Percentiles rank a stretch among this genome's conserved stretches.
Evolutionary conservation across 2,329 filamentous ascomycete species (phyloP).

Genomic region (Cadophora luteo-olivacea): DNA sequence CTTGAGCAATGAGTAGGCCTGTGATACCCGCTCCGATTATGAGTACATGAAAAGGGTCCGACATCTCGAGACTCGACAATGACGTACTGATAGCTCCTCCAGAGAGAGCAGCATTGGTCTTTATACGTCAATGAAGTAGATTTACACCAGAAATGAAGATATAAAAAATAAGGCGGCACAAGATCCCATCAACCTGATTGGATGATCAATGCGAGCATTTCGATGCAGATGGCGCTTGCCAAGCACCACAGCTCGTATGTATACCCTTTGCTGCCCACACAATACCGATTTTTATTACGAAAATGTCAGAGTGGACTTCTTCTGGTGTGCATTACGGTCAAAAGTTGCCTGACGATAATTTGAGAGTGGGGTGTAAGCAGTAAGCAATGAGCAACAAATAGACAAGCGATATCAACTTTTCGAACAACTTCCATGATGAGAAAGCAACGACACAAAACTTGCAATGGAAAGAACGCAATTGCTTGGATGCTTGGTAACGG

Average conservation of each 20-base stretch:
- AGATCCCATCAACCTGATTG: constrained; percentile 4
- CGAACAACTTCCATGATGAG: neutral
- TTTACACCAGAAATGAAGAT: neutral
- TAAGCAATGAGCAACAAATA: neutral
- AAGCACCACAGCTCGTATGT: neutral
- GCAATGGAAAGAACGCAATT: neutral
- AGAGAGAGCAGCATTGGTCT: neutral
- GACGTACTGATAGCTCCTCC: too few relatives aligned
- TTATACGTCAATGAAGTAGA: neutral
- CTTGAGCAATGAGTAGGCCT: constrained; percentile 49
- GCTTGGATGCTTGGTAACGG: neutral
- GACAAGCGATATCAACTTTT: neutral
- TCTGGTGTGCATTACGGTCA: neutral
- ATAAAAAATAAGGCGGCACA: neutral
- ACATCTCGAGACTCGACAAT: neutral
- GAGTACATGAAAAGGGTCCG: constrained; percentile 14
- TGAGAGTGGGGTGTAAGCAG: neutral
- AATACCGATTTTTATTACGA: neutral
- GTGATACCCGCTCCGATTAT: constrained; percentile 34
- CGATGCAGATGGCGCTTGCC: neutral
- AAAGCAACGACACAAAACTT: neutral
- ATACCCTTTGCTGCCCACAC: neutral
- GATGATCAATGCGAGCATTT: neutral
- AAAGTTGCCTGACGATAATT: neutral
- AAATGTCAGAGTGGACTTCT: neutral